Base-by-base conservation (phyloP, 23 red algal species). In the Agarophyton chilense region DNA sequence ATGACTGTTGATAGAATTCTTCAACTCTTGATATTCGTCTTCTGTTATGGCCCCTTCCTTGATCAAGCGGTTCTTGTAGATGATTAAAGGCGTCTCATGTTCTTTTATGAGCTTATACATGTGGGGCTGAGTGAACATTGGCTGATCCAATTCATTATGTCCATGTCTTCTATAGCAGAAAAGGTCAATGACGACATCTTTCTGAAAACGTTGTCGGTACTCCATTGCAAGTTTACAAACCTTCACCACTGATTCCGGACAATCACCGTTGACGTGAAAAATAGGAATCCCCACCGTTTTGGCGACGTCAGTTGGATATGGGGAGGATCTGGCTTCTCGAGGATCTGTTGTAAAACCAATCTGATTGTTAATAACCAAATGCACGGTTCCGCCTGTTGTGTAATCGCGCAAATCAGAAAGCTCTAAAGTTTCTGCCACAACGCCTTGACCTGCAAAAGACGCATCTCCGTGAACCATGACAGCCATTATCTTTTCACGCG, bases 271-370 rank as follows among this genome's bases (percentile, higher is more conserved):
- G n/a, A 99, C 97, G 65, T 99, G 97, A 83, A 99, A 99, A 42
- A 99, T 99, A n/a, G 97, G 97, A 51, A 99, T 87, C 34, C 97
- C 97, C 75, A 99, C 97, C 14, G 87, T 88, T 64, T 99, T 99
- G 10, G 93, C 97, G 0, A 99, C 97, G 77, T 99, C 97, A 0
- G 97, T 99, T n/a, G 97, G 97, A 72, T 99, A 99, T 10, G 97
- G 97, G 28, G 97, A 99, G 14, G 97, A 99, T 18, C 97, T 83
- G 8, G 93, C 97, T 63, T 96, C 78, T 17, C 90, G 89, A 43
- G 97, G 97, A 64, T 99, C 97, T 52, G 97, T 99, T 50, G 97
- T 99, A 76, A 99, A 99, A 45, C 97, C 97, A 87, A 99, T 99
- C 86, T 99, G 97, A 77, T 99, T 99, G 90, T 99, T 99, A 28